phyloP scores from a whole-genome alignment of 352 stramenopile species.

The Pythium oligandrum region DNA sequence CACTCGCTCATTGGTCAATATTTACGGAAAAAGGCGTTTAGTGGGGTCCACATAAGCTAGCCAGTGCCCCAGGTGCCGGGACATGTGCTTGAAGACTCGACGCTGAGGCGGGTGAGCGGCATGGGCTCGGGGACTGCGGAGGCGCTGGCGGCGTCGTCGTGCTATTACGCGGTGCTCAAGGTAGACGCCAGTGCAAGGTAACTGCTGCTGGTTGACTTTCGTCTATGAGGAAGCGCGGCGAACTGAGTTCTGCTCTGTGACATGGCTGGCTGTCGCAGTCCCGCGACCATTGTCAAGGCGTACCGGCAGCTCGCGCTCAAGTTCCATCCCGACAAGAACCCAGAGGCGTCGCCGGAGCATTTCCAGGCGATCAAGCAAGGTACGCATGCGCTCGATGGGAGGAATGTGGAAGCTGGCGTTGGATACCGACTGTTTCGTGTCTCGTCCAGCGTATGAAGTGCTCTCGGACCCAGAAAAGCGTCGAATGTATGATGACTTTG shows the following conservation, averaged over 20 bases:
- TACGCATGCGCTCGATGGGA: slow-evolving; percentile 2
- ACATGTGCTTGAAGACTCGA: no score
- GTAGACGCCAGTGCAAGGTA: slow-evolving; percentile 58
- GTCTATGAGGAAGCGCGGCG: no score
- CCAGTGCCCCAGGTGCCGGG: no score
- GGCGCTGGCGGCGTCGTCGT: slow-evolving; percentile 18
- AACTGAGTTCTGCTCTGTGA: no score
- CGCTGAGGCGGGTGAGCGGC: no score
- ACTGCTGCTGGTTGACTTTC: no score
- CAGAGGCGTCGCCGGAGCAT: slow-evolving; percentile 76
- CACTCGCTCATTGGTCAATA: no score
- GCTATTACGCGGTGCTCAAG: slow-evolving; percentile 69
- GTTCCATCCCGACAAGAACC: slow-evolving; percentile 97
- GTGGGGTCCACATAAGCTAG: no score
- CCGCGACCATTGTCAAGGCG: slow-evolving; percentile 92
- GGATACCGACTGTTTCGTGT: neutral
- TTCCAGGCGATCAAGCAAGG: slow-evolving; percentile 83
- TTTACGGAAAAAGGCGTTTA: no score
- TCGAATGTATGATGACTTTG: slow-evolving; percentile 71
- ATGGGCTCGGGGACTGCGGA: neutral
- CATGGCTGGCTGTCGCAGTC: slow-evolving; percentile 26
- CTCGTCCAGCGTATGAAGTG: slow-evolving; percentile 54
- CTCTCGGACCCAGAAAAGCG: slow-evolving; percentile 73
- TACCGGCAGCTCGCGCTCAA: slow-evolving; percentile 93
- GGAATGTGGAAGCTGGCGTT: no score